Conservation (phyloP, 495 filamentous ascomycete species). For the Hypoxylon cercidicola region DNA sequence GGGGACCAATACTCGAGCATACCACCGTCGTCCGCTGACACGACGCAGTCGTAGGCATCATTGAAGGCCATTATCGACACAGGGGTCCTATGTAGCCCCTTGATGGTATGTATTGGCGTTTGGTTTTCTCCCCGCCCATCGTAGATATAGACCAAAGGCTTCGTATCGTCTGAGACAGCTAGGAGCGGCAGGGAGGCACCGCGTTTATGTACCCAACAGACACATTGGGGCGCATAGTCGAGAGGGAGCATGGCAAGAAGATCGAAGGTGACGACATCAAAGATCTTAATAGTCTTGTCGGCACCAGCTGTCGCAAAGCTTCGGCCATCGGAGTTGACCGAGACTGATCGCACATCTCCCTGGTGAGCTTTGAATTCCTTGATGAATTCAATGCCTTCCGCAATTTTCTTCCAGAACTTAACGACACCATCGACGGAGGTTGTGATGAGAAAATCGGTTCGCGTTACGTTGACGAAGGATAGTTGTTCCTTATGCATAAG, state of each 20-base stretch:
- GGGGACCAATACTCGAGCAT: constrained; percentile 99
- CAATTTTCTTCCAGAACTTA: constrained; percentile 99
- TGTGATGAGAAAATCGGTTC: constrained; percentile 95
- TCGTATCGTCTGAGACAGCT: constrained; percentile 85
- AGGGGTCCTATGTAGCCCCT: constrained; percentile 77
- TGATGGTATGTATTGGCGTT: constrained; percentile 76
- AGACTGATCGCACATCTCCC: constrained; percentile 84
- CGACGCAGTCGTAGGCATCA: constrained; percentile 84
- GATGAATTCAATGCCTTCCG: constrained; percentile 91
- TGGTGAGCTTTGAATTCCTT: constrained; percentile 95
- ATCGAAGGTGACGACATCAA: constrained; percentile 96
- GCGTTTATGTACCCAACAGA: constrained; percentile 93
- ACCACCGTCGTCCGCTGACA: constrained; percentile 88
- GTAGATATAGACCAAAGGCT: constrained; percentile 78
- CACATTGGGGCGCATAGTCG: constrained; percentile 75
- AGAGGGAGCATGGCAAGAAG: constrained; percentile 82
- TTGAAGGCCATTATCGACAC: constrained; percentile 91
- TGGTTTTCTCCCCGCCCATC: constrained; percentile 88
- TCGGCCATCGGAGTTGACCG: constrained; percentile 86
- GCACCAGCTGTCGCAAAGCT: constrained; percentile 90
- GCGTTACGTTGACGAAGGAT: constrained; percentile 85
- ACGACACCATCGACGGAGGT: constrained; percentile 92
- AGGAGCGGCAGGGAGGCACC: constrained; percentile 88
- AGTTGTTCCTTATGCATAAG: constrained; percentile 98
- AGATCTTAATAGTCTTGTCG: constrained; percentile 93